A percentile compares a stretch with the other conserved stretches of the same genome.
phyloP scores from a whole-genome alignment of 2,329 filamentous ascomycete genomes.

The Coniochaeta prunicola region DNA sequence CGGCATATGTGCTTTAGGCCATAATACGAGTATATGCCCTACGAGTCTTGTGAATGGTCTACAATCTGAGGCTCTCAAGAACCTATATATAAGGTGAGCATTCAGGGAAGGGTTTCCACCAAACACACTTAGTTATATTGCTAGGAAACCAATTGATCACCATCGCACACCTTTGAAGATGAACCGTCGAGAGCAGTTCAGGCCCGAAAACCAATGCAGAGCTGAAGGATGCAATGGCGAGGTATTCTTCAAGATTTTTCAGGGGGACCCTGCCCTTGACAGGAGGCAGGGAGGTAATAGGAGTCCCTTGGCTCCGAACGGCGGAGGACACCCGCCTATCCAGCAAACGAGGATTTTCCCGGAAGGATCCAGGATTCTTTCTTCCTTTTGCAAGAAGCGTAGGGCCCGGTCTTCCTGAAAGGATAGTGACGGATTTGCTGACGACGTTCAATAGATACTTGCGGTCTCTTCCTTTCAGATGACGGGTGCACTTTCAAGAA shows the following conservation, averaged over 20 bases:
- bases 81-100: not conserved
- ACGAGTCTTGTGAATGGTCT: not conserved
- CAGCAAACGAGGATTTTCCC: not conserved
- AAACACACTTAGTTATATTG: not conserved
- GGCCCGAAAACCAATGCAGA: not conserved
- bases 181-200: not conserved
- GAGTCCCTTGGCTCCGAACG: not conserved
- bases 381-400: not conserved
- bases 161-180: not conserved
- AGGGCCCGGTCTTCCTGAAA: not conserved
- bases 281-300: not conserved
- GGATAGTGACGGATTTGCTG: not conserved
- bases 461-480: slow-evolving; percentile 10
- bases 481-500: slow-evolving; percentile 15
- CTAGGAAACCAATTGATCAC: not conserved
- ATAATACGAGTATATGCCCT: not conserved
- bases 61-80: not conserved
- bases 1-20: not conserved
- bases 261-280: not conserved
- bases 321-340: not conserved
- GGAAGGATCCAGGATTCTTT: not conserved
- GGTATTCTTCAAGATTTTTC: not conserved
- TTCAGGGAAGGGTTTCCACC: not conserved
- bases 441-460: slow-evolving; percentile 10
- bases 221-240: not conserved